Evolutionary conservation across 2,329 filamentous ascomycete species (phyloP).

Genomic region (Akanthomyces lecanii): DNA sequence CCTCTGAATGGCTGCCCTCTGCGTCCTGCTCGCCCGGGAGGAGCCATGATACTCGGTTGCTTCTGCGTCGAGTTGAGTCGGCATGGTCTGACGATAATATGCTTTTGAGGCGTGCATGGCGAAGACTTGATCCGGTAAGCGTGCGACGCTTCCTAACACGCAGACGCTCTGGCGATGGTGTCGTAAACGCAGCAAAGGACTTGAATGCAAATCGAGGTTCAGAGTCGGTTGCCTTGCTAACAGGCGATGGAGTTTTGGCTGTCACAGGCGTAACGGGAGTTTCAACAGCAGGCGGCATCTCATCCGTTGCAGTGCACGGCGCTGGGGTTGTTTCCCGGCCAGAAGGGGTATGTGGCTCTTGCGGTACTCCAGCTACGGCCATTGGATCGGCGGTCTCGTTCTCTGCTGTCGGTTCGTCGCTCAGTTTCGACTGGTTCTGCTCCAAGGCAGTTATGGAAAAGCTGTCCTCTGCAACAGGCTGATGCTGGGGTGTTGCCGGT

Average conservation of each 20-base stretch:
- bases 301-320: neutral
- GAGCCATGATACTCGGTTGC: slow-evolving; percentile 36
- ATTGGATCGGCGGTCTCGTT: neutral
- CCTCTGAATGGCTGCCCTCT: slow-evolving; percentile 12
- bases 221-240: slow-evolving; percentile 34
- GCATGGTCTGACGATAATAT: slow-evolving; percentile 35
- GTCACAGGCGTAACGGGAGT: neutral
- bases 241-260: neutral
- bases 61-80: slow-evolving; percentile 25
- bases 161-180: slow-evolving; percentile 41
- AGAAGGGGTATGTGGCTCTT: neutral
- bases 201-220: slow-evolving; percentile 47
- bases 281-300: neutral
- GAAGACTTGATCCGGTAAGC: slow-evolving; percentile 23
- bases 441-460: neutral
- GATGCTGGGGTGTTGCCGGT: neutral
- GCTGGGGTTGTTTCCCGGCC: neutral
- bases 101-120: slow-evolving; percentile 31
- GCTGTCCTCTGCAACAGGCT: neutral
- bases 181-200: slow-evolving; percentile 50
- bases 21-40: slow-evolving; percentile 27
- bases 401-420: too few relatives aligned
- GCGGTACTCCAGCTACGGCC: neutral
- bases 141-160: slow-evolving; percentile 18
- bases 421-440: neutral